Conservation (phyloP, 345 rosid genomes). For the Bruguiera gymnorhiza region DNA sequence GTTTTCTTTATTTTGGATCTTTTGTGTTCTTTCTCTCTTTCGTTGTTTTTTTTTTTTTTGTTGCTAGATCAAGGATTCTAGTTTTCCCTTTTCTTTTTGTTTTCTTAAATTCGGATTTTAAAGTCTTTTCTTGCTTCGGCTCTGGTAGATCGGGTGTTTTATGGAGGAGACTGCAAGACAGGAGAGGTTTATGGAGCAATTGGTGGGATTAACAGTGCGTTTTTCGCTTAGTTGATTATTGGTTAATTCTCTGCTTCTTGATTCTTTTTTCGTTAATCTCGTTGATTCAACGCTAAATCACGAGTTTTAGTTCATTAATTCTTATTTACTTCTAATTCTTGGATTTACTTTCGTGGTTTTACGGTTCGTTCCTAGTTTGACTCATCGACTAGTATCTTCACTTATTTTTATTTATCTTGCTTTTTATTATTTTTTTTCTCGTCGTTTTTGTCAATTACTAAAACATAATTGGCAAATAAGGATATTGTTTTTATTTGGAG, state of each 20-base stretch:
- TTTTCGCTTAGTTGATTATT: neutral
- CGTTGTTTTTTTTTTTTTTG: neutral
- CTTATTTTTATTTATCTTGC: too few relatives aligned
- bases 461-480: too few relatives aligned
- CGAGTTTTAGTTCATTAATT: too few relatives aligned
- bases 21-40: neutral
- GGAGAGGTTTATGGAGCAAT: slow-evolving; percentile 66
- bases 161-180: slow-evolving; percentile 58
- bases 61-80: neutral
- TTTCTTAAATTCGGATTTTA: neutral
- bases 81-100: neutral
- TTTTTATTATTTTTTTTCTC: too few relatives aligned
- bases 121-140: neutral
- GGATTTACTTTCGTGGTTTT: too few relatives aligned
- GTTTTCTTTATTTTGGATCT: neutral
- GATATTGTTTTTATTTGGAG: too few relatives aligned
- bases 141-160: slow-evolving; percentile 51
- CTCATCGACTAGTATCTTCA: too few relatives aligned
- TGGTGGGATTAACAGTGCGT: slow-evolving; percentile 79
- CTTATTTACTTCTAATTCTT: too few relatives aligned
- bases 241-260: neutral
- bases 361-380: neutral
- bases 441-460: too few relatives aligned
- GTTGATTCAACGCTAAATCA: too few relatives aligned
- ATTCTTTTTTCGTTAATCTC: neutral